phyloP scores from a whole-genome alignment of 441 rosid species.

The Theobroma grandiflorum region DNA sequence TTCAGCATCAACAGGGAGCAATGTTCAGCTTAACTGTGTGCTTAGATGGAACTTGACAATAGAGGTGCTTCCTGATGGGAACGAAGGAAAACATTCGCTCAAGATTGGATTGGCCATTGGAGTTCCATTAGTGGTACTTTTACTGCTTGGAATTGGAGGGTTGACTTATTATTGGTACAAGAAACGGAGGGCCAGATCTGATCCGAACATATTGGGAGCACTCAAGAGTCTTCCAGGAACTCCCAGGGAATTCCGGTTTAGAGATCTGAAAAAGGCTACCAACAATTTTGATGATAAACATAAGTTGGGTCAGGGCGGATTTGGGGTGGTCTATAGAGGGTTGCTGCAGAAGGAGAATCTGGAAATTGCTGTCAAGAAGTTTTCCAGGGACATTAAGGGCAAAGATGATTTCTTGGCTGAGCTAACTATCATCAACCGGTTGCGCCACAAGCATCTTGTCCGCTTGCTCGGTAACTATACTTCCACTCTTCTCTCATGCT shows the following conservation, averaged over 20 bases:
- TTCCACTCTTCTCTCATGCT: neutral
- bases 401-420: conserved; percentile 62
- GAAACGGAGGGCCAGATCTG: conserved; percentile 35
- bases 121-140: conserved; percentile 24
- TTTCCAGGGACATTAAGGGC: conserved; percentile 50
- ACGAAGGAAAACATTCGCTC: neutral
- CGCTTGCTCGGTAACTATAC: conserved; percentile 47
- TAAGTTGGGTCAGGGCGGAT: conserved; percentile 61
- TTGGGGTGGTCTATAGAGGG: conserved; percentile 57
- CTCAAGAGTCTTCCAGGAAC: conserved; percentile 61
- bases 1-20: conserved; percentile 56
- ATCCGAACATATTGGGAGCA: conserved; percentile 46
- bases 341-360: conserved; percentile 46
- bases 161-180: conserved; percentile 28
- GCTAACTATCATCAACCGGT: conserved; percentile 63
- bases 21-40: conserved; percentile 52
- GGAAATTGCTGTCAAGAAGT: conserved; percentile 57
- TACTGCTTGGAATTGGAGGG: conserved; percentile 21
- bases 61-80: conserved; percentile 31
- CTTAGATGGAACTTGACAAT: conserved; percentile 59
- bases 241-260: conserved; percentile 53
- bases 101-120: conserved; percentile 39
- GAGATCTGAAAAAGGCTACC: conserved; percentile 61
- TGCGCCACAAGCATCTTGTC: conserved; percentile 65
- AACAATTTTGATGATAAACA: conserved; percentile 53